These are phyloP conservation scores for Colletotrichum echinochloae DNA, from an alignment of 2,329 filamentous ascomycete genomes.

Conservation along the genomic window DNA sequence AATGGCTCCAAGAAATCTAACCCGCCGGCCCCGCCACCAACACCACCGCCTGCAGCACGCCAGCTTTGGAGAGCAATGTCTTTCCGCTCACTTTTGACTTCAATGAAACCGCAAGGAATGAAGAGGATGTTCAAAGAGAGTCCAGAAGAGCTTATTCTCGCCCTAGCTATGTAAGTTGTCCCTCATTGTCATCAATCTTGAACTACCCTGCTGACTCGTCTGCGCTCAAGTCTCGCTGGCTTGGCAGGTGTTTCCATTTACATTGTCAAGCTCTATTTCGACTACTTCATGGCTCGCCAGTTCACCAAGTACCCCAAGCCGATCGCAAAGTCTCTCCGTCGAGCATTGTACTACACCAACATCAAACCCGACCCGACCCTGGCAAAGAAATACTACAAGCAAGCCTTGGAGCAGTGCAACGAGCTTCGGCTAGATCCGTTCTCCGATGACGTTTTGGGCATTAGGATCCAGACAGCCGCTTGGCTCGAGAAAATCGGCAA, in stretches of 20 bases:
- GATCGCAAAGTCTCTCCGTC: conserved; percentile 82
- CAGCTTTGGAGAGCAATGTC: conserved; percentile 50
- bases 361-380: conserved; percentile 78
- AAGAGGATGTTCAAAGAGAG: conserved; percentile 55
- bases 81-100: conserved; percentile 51
- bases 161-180: conserved; percentile 54
- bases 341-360: conserved; percentile 89
- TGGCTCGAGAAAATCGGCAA: conserved; percentile 84
- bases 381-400: conserved; percentile 85
- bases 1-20: conserved; percentile 40
- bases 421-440: conserved; percentile 86
- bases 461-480: conserved; percentile 83
- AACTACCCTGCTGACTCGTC: conserved; percentile 41
- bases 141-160: conserved; percentile 58
- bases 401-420: conserved; percentile 79
- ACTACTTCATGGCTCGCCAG: conserved; percentile 66
- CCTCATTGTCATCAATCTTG: neutral
- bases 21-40: conserved; percentile 45
- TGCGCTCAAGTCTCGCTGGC: conserved; percentile 50
- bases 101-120: conserved; percentile 54
- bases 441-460: conserved; percentile 89
- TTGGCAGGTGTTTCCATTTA: conserved; percentile 52
- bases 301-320: conserved; percentile 74
- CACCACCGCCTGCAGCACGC: conserved; percentile 43
- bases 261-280: conserved; percentile 60